Evolutionary conservation across 768 basidiomycete species (phyloP).

Genomic region (Clathrus columnatus): DNA sequence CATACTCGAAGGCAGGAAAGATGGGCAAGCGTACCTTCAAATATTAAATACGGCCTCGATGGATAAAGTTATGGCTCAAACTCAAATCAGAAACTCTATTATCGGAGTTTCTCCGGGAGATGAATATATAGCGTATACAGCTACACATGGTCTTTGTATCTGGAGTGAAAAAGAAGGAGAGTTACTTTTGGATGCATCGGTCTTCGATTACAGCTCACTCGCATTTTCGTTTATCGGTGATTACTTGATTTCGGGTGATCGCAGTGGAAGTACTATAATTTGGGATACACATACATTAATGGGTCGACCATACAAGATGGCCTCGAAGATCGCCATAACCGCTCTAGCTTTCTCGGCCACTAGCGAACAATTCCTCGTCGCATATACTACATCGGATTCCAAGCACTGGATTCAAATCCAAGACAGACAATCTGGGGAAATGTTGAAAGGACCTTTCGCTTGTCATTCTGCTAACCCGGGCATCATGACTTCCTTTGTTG

Average conservation of each 20-base stretch:
- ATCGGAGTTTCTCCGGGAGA: not conserved
- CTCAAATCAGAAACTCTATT: not conserved
- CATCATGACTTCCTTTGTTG: not conserved
- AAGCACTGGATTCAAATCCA: not conserved
- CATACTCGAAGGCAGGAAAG: too few relatives aligned
- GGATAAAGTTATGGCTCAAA: not conserved
- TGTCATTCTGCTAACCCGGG: not conserved
- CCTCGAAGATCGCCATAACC: not conserved
- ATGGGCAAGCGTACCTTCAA: too few relatives aligned
- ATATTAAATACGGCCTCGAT: not conserved
- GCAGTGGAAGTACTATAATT: constrained; percentile 13
- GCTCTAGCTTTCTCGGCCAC: not conserved
- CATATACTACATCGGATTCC: not conserved
- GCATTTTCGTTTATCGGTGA: not conserved
- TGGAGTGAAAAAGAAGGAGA: not conserved
- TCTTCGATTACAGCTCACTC: not conserved
- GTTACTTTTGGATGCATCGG: not conserved
- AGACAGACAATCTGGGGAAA: not conserved
- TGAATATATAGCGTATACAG: not conserved
- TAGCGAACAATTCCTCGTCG: not conserved
- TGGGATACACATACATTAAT: constrained; percentile 26
- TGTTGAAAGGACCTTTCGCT: not conserved
- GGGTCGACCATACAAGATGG: too few relatives aligned
- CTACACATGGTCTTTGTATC: not conserved
- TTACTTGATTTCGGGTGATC: not conserved